phyloP scores from a whole-genome alignment of 176 grass and related monocot genomes.

The Oropetium thomaeum region DNA sequence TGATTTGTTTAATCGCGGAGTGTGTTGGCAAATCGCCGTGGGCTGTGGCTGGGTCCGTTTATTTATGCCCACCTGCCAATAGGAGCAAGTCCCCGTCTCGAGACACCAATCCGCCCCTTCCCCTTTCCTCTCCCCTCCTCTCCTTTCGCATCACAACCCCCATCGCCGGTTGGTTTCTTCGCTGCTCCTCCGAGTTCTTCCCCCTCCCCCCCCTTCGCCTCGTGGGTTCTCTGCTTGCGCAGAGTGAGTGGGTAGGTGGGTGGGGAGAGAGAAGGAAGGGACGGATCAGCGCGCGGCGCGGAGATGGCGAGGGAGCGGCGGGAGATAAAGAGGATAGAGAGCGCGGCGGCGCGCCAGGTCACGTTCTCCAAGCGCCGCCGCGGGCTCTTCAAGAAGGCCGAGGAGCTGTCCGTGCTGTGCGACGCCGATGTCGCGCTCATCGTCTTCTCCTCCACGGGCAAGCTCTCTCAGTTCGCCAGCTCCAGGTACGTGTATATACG shows the following conservation, averaged over 20 bases:
- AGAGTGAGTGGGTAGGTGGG: background rate
- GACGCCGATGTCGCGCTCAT: slow-evolving; percentile 92
- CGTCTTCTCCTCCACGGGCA: slow-evolving; percentile 88
- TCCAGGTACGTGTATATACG: slow-evolving; percentile 46
- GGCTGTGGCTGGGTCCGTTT: slow-evolving; percentile 10
- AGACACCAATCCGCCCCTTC: background rate
- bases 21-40: slow-evolving; percentile 12
- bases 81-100: slow-evolving; percentile 30
- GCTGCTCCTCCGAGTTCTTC: background rate
- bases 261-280: background rate
- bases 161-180: background rate
- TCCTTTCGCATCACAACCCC: slow-evolving; percentile 16
- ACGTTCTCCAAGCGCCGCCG: slow-evolving; percentile 94
- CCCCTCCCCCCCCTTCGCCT: background rate
- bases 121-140: background rate
- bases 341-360: slow-evolving; percentile 83
- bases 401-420: slow-evolving; percentile 87
- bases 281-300: background rate
- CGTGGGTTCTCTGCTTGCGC: background rate
- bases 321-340: slow-evolving; percentile 83
- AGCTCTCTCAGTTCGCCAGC: slow-evolving; percentile 84
- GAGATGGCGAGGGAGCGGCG: slow-evolving; percentile 82
- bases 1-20: slow-evolving; percentile 26
- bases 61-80: slow-evolving; percentile 42
- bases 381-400: slow-evolving; percentile 95